A percentile compares a stretch with the other conserved stretches of the same genome.
These are phyloP conservation scores for Cystobasidium slooffiae DNA, from an alignment of 1,284 basidiomycete species.

Conservation along the genomic window DNA sequence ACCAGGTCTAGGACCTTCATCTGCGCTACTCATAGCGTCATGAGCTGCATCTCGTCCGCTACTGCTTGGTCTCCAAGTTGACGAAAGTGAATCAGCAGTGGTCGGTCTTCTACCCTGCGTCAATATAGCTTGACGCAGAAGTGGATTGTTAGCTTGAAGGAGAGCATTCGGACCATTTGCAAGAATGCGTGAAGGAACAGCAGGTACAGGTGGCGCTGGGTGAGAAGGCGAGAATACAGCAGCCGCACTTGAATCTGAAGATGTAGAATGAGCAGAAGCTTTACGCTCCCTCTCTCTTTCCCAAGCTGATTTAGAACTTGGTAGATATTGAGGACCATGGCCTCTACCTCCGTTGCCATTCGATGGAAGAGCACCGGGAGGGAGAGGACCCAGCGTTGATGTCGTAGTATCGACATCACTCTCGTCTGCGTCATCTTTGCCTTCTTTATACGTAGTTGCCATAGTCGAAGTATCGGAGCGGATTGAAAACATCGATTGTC, in stretches of 20 bases:
- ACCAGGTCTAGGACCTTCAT: slow-evolving; percentile 3
- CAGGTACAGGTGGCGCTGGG: not conserved
- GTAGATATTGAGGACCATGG: not conserved
- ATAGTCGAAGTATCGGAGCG: slow-evolving; percentile 24
- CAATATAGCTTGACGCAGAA: slow-evolving; percentile 4
- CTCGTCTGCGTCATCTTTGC: slow-evolving; percentile 29
- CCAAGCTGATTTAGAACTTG: slow-evolving; percentile 4
- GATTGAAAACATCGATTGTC: slow-evolving; percentile 13
- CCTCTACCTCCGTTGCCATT: not conserved
- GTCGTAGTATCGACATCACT: slow-evolving; percentile 22
- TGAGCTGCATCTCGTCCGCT: slow-evolving; percentile 4
- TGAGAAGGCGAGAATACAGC: slow-evolving; percentile 18
- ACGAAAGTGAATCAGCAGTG: not conserved
- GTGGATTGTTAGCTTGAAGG: not conserved
- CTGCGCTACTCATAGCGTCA: slow-evolving; percentile 14
- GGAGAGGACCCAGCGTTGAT: slow-evolving; percentile 4
- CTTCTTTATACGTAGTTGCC: slow-evolving; percentile 28
- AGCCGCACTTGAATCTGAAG: slow-evolving; percentile 22
- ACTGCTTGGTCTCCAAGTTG: not conserved
- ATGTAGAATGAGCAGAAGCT: slow-evolving; percentile 17
- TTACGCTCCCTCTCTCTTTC: slow-evolving; percentile 15
- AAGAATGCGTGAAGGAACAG: slow-evolving; percentile 1
- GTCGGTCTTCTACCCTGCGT: not conserved
- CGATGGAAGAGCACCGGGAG: not conserved
- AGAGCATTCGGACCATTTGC: not conserved